These are phyloP conservation scores for Citropsis articulata DNA, from an alignment of 345 rosid species.

Conservation along the genomic window DNA sequence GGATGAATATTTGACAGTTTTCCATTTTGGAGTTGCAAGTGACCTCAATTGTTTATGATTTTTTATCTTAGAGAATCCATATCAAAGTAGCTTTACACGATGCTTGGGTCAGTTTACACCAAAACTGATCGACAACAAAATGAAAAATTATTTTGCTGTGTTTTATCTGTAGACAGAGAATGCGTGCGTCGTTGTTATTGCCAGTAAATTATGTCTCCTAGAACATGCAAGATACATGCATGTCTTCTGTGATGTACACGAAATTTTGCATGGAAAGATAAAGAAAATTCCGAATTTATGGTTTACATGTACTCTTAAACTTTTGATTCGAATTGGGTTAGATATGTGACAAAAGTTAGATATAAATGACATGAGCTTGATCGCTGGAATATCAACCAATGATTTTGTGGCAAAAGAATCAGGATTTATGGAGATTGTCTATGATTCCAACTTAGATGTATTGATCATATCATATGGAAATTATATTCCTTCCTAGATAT, in stretches of 20 bases:
- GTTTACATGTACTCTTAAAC: background rate
- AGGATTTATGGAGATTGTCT: slow-evolving; percentile 3
- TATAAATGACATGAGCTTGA: background rate
- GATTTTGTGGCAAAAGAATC: slow-evolving; percentile 7
- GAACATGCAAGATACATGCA: background rate
- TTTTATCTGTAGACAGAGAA: background rate
- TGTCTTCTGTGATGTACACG: background rate
- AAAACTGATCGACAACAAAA: background rate
- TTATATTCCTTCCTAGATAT: slow-evolving; percentile 9
- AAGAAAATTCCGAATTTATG: background rate
- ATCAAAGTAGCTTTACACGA: background rate
- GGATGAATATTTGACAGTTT: no score
- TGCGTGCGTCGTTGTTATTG: background rate
- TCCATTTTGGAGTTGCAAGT: no score
- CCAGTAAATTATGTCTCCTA: background rate
- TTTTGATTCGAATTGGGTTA: background rate
- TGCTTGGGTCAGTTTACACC: background rate
- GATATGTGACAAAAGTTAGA: background rate
- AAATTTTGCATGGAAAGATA: background rate
- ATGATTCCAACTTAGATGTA: background rate
- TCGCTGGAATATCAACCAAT: background rate
- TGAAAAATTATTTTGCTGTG: background rate
- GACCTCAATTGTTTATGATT: no score
- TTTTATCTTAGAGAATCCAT: background rate
- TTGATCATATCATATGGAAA: background rate